These are phyloP conservation scores for Nigrograna mackinnonii DNA, from an alignment of 2,329 filamentous ascomycete species.

Conservation along the genomic window DNA sequence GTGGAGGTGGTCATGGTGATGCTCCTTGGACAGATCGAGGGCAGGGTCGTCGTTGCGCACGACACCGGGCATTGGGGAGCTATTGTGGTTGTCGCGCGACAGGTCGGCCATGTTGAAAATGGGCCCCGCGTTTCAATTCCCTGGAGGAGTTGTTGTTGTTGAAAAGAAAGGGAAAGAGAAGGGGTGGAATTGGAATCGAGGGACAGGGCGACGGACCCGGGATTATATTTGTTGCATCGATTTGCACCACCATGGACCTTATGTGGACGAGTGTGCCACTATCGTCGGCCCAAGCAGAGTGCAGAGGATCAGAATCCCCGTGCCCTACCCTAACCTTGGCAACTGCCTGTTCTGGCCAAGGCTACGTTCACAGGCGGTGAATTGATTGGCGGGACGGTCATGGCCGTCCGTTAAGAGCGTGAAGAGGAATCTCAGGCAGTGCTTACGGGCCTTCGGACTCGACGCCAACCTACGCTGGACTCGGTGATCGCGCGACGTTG, in stretches of 20 bases:
- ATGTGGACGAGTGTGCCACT: no score
- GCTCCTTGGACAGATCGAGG: slow-evolving; percentile 40
- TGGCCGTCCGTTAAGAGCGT: slow-evolving; percentile 28
- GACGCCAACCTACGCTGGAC: no score
- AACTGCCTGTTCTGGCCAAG: slow-evolving; percentile 40
- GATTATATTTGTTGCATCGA: no score
- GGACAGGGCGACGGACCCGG: no score
- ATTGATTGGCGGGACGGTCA: no score
- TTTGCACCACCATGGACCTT: no score
- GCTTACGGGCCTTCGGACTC: no score
- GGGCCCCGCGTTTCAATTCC: slow-evolving; percentile 34
- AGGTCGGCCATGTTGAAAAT: slow-evolving; percentile 34
- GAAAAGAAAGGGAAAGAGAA: not conserved
- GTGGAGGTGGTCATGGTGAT: slow-evolving; percentile 43
- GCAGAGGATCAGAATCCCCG: no score
- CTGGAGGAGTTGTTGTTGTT: slow-evolving; percentile 9
- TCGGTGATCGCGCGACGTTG: slow-evolving; percentile 18
- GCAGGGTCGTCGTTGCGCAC: slow-evolving; percentile 39
- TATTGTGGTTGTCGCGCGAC: slow-evolving; percentile 32
- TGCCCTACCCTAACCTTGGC: no score
- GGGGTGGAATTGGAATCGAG: slow-evolving; percentile 3
- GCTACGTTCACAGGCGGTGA: no score
- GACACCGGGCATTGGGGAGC: slow-evolving; percentile 37
- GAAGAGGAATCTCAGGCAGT: no score
- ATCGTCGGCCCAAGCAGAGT: slow-evolving; percentile 30